Conservation (phyloP, 306 rosid genomes). For the Corylus avellana region DNA sequence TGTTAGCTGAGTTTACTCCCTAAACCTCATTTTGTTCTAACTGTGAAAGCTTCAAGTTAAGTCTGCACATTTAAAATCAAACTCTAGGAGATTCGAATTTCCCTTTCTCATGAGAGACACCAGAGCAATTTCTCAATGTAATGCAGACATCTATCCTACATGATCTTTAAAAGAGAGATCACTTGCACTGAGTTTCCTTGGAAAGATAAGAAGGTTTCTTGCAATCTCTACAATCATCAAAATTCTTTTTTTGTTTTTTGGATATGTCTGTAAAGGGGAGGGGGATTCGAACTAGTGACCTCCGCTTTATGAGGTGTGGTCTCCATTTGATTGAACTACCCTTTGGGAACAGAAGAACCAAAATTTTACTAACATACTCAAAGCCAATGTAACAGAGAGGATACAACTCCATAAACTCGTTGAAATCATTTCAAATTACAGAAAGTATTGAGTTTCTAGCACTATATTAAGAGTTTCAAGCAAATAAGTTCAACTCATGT, state of each 20-base stretch:
- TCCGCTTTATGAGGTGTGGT: too few relatives aligned
- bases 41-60: not conserved
- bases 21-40: not conserved
- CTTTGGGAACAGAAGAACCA: too few relatives aligned
- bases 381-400: not conserved
- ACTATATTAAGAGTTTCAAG: not conserved
- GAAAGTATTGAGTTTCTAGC: not conserved
- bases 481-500: not conserved
- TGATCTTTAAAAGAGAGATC: not conserved
- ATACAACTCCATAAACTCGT: not conserved
- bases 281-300: too few relatives aligned
- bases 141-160: not conserved
- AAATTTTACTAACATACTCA: too few relatives aligned
- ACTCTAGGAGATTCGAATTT: not conserved
- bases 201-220: too few relatives aligned
- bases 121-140: not conserved
- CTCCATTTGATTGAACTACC: too few relatives aligned
- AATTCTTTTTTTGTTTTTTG: too few relatives aligned
- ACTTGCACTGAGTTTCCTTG: not conserved
- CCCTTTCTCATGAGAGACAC: not conserved
- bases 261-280: too few relatives aligned
- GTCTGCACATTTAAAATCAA: not conserved
- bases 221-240: too few relatives aligned
- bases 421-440: not conserved
- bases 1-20: not conserved